phyloP scores from a whole-genome alignment of 2,329 filamentous ascomycete genomes.

The Penicillium thymicola region DNA sequence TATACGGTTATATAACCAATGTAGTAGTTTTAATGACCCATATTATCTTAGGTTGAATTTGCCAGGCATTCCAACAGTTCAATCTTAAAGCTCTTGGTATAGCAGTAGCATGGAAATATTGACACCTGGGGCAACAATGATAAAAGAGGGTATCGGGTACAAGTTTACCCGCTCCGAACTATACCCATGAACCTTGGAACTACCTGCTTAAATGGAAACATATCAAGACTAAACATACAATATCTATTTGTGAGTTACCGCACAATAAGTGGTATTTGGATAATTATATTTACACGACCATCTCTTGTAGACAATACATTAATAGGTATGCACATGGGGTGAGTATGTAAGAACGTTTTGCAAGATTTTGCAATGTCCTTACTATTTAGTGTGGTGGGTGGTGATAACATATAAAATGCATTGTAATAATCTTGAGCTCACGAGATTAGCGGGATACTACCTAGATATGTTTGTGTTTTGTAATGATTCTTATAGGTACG shows the following conservation, averaged over 20 bases:
- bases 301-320: background rate
- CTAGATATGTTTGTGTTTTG: too few relatives aligned
- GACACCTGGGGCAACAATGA: background rate
- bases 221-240: background rate
- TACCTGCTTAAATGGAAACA: background rate
- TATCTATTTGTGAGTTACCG: background rate
- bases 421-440: background rate
- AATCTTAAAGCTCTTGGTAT: too few relatives aligned
- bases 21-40: background rate
- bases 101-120: background rate
- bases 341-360: background rate
- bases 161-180: constrained; percentile 3
- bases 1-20: background rate
- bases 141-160: background rate
- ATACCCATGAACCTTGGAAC: background rate
- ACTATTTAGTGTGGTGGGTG: background rate
- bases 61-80: too few relatives aligned
- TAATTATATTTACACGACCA: background rate
- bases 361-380: background rate
- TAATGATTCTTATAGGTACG: background rate
- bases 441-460: too few relatives aligned
- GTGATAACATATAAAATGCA: background rate
- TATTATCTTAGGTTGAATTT: background rate
- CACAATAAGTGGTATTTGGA: background rate
- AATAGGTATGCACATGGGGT: background rate